Conservation (phyloP, 1,139 yeast genomes). For the Ogataea hybrid region DNA sequence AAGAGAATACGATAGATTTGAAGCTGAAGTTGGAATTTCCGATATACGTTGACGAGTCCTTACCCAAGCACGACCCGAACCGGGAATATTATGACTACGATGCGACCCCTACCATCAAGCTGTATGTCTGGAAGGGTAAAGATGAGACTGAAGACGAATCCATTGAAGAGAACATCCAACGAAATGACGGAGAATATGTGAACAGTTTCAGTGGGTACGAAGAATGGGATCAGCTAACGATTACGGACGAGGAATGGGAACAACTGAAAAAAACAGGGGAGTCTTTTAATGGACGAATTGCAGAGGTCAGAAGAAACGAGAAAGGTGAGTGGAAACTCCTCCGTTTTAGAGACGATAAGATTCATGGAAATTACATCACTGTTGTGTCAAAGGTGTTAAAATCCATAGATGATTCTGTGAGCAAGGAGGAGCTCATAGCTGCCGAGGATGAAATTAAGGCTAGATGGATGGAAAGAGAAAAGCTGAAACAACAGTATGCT, state of each 20-base stretch:
- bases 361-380: conserved; percentile 78
- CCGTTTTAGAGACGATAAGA: conserved; percentile 90
- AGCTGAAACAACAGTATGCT: conserved; percentile 21
- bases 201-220: conserved; percentile 46
- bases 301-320: conserved; percentile 64
- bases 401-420: conserved; percentile 84
- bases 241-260: conserved; percentile 81
- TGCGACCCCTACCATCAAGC: conserved; percentile 62
- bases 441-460: conserved; percentile 43
- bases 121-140: conserved; percentile 81
- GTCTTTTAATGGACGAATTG: conserved; percentile 88
- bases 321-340: conserved; percentile 77
- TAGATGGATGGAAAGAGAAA: conserved; percentile 48
- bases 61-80: conserved; percentile 67
- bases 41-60: conserved; percentile 61
- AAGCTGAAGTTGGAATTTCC: conserved; percentile 70
- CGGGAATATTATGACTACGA: conserved; percentile 81
- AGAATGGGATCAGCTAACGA: conserved; percentile 60
- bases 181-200: conserved; percentile 30
- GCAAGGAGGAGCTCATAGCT: conserved; percentile 66
- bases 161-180: conserved; percentile 26
- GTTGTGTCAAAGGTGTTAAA: conserved; percentile 80
- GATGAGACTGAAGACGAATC: conserved; percentile 28
- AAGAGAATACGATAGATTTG: conserved; percentile 91
- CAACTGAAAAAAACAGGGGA: conserved; percentile 63